phyloP scores from a whole-genome alignment of 176 grass and related monocot species.

The Oryza coarctata region DNA sequence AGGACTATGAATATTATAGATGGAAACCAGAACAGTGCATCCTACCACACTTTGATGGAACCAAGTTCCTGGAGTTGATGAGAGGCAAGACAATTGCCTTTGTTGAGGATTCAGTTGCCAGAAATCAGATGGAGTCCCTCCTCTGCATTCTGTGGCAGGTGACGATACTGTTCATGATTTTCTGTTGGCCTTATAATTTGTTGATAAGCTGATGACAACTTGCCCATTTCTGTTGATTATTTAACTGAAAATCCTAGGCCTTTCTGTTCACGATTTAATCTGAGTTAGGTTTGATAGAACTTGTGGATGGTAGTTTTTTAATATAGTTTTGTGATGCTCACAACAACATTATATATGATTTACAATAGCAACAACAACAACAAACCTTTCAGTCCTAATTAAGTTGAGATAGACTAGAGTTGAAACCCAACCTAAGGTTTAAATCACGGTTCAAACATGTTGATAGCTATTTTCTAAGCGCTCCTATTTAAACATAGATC shows the following conservation, averaged over 20 bases:
- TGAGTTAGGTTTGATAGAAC: neutral
- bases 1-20: slow-evolving; percentile 87
- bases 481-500: no score
- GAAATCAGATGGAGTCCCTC: slow-evolving; percentile 96
- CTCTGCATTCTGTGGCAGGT: slow-evolving; percentile 95
- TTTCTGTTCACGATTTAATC: slow-evolving; percentile 13
- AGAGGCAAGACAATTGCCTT: slow-evolving; percentile 89
- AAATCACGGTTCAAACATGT: no score
- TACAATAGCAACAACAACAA: no score
- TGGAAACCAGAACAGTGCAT: slow-evolving; percentile 77
- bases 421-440: no score
- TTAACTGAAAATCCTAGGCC: neutral
- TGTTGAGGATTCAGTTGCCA: slow-evolving; percentile 86
- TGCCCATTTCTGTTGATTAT: neutral
- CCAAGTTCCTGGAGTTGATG: slow-evolving; percentile 90
- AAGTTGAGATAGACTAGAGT: no score
- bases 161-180: slow-evolving; percentile 8
- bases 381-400: no score
- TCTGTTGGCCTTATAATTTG: slow-evolving; percentile 10
- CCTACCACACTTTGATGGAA: slow-evolving; percentile 73
- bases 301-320: neutral
- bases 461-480: no score
- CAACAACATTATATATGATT: neutral
- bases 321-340: neutral
- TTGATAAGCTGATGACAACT: neutral